These are phyloP conservation scores for Backusella circina DNA, from an alignment of 192 early-diverging fungal genomes.

Conservation along the genomic window DNA sequence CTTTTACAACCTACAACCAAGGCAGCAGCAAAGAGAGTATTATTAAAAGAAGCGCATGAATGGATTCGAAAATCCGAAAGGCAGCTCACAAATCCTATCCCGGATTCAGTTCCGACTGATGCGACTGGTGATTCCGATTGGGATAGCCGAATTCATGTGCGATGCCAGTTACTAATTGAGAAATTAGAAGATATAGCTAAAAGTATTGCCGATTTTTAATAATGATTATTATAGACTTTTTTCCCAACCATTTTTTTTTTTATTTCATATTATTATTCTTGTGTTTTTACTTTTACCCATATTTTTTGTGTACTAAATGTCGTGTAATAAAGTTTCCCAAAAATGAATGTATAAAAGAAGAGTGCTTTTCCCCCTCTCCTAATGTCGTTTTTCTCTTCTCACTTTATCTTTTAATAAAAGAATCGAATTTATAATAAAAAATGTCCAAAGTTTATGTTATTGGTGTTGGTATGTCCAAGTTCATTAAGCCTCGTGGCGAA, in stretches of 20 bases:
- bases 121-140: conserved; percentile 19
- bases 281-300: neutral
- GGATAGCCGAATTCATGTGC: conserved; percentile 26
- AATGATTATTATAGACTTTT: neutral
- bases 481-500: conserved; percentile 51
- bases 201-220: neutral
- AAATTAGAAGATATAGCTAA: conserved; percentile 13
- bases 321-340: neutral
- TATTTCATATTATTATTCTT: conserved; percentile 3
- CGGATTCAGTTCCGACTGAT: conserved; percentile 4
- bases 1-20: neutral
- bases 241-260: neutral
- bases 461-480: conserved; percentile 64
- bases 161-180: conserved; percentile 31
- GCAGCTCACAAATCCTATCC: neutral
- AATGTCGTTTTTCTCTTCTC: neutral
- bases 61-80: conserved; percentile 19
- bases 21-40: neutral
- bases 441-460: conserved; percentile 26
- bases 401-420: neutral
- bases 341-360: neutral
- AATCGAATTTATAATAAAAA: neutral
- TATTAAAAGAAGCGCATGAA: conserved; percentile 23
- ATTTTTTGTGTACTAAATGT: neutral
- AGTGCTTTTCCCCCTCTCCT: neutral